Conservation (phyloP, 208 protist genomes). For the Crithidia expoeki region DNA sequence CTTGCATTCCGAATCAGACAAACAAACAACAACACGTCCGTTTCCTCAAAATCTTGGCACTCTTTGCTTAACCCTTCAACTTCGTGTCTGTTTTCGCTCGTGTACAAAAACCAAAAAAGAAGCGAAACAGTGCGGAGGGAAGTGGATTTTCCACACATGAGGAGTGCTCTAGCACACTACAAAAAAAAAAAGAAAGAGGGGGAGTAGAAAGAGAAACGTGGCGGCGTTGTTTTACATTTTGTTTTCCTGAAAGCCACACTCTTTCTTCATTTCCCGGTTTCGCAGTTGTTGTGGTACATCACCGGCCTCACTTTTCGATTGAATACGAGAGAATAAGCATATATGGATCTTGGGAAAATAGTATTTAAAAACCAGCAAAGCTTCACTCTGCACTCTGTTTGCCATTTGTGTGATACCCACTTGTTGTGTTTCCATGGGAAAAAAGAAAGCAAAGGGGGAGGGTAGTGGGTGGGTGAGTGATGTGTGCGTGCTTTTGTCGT, state of each 20-base stretch:
- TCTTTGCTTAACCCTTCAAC: too few species aligned
- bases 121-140: too few species aligned
- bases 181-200: background rate
- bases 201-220: slow-evolving; percentile 1
- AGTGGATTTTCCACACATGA: too few species aligned
- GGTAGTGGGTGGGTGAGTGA: background rate
- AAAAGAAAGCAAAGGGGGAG: background rate
- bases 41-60: too few species aligned
- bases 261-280: background rate
- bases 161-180: background rate
- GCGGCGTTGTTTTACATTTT: slow-evolving; percentile 8
- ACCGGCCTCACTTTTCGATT: background rate
- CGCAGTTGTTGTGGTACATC: background rate
- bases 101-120: too few species aligned
- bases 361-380: too few species aligned
- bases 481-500: background rate
- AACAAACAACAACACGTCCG: too few species aligned
- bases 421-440: background rate
- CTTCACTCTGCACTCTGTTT: too few species aligned
- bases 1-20: too few species aligned
- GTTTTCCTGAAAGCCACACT: background rate
- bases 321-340: background rate
- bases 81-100: too few species aligned
- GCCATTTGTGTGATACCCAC: background rate
- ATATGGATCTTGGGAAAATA: too few species aligned